phyloP scores from a whole-genome alignment of 2,329 filamentous ascomycete genomes.

The Colletotrichum kahawae region DNA sequence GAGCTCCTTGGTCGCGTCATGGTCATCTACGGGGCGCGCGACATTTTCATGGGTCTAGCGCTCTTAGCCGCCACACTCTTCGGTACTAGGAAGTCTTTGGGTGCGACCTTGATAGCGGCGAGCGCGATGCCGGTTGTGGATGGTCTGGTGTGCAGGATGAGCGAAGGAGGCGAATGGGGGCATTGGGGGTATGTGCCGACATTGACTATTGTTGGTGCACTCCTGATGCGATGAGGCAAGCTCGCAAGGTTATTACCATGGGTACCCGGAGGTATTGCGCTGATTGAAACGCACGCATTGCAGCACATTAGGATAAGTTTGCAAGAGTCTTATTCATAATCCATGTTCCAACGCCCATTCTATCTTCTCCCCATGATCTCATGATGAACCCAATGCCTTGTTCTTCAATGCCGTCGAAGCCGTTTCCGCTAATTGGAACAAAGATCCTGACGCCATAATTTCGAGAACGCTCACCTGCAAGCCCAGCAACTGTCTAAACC shows the following conservation, averaged over 20 bases:
- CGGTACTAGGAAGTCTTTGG: neutral
- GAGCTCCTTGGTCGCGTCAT: neutral
- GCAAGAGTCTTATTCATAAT: neutral
- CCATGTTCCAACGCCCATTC: neutral
- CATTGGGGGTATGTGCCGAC: neutral
- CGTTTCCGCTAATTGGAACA: neutral
- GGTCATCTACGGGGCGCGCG: neutral
- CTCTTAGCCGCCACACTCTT: neutral
- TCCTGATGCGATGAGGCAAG: neutral
- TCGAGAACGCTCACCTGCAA: neutral
- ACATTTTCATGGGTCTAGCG: neutral
- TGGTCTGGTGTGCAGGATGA: neutral
- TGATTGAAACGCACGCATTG: neutral
- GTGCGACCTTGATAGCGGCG: neutral
- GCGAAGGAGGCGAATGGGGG: neutral
- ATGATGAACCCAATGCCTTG: neutral
- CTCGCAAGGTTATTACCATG: neutral
- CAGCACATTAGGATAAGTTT: neutral
- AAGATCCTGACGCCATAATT: slow-evolving; percentile 12
- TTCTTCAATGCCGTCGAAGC: neutral
- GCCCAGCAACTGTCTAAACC: neutral
- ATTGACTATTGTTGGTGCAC: neutral
- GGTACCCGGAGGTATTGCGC: too few species aligned
- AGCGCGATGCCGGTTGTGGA: neutral
- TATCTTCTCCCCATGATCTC: neutral